These are phyloP conservation scores for Sclerotinia glacialis DNA, from an alignment of 2,329 filamentous ascomycete genomes.

Conservation along the genomic window DNA sequence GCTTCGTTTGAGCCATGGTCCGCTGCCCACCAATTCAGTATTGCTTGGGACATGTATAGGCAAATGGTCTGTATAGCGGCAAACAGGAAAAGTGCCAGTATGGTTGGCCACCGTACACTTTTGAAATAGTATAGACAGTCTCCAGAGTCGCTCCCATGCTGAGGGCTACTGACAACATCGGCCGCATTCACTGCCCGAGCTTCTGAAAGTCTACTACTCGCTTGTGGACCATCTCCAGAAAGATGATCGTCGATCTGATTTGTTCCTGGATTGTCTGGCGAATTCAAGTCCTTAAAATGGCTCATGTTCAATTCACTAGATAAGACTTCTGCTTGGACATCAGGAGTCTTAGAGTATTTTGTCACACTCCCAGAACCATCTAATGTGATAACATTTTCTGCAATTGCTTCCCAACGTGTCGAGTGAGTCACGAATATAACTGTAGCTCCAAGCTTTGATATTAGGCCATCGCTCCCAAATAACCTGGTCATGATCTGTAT, in stretches of 20 bases:
- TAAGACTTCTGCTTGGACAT: not conserved
- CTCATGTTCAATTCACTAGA: not conserved
- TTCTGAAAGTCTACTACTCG: not conserved
- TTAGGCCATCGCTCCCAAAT: not conserved
- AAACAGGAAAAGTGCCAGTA: not conserved
- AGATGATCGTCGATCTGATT: not conserved
- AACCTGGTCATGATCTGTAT: not conserved
- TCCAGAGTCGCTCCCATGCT: not conserved
- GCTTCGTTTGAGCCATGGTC: not conserved
- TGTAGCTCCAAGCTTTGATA: not conserved
- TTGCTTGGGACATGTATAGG: not conserved
- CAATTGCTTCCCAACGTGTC: not conserved
- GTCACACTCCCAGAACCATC: not conserved
- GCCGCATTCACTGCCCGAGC: not conserved
- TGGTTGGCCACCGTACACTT: not conserved
- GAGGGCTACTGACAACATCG: not conserved
- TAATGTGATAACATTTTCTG: not conserved
- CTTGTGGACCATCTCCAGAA: not conserved
- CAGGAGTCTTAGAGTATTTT: not conserved
- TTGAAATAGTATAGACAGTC: not conserved
- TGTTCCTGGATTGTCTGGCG: not conserved
- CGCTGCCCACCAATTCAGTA: not conserved
- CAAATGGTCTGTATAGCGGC: not conserved
- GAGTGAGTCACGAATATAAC: not conserved
- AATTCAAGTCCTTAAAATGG: not conserved